Percentiles rank a stretch among this genome's conserved stretches.
These are phyloP conservation scores for Pseudogymnoascus sp. DNA, from an alignment of 2,329 filamentous ascomycete species.

Conservation along the genomic window DNA sequence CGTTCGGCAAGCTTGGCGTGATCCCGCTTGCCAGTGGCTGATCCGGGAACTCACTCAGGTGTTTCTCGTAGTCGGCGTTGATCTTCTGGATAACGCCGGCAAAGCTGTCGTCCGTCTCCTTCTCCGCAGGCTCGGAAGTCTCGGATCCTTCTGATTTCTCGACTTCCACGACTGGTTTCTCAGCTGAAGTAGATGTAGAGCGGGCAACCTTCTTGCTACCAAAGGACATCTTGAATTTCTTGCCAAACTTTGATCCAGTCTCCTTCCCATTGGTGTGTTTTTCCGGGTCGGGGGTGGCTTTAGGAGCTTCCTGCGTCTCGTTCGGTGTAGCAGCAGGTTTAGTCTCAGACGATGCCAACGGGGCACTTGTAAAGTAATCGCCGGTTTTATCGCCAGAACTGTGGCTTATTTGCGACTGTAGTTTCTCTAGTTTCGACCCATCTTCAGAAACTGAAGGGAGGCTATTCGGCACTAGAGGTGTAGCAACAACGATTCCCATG, in stretches of 20 bases:
- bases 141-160: constrained; percentile 50
- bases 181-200: constrained; percentile 55
- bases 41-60: constrained; percentile 47
- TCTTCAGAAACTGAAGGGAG: constrained; percentile 45
- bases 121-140: constrained; percentile 57
- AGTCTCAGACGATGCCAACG: constrained; percentile 41
- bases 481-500: constrained; percentile 69
- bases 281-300: constrained; percentile 44
- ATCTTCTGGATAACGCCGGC: constrained; percentile 66
- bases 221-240: constrained; percentile 72
- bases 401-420: constrained; percentile 47
- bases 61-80: constrained; percentile 64
- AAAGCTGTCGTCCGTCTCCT: constrained; percentile 69
- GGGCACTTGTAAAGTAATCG: constrained; percentile 70
- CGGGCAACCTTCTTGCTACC: constrained; percentile 77
- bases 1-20: constrained; percentile 60
- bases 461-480: constrained; percentile 42
- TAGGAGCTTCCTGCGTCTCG: constrained; percentile 36
- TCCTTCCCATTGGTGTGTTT: constrained; percentile 57
- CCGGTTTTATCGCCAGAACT: constrained; percentile 53
- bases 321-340: constrained; percentile 40
- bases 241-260: constrained; percentile 61
- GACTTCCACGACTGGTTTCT: constrained; percentile 67
- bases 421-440: constrained; percentile 45
- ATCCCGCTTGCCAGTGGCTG: constrained; percentile 54